phyloP scores from a whole-genome alignment of 768 basidiomycete species.

The Stropharia rugosoannulata region DNA sequence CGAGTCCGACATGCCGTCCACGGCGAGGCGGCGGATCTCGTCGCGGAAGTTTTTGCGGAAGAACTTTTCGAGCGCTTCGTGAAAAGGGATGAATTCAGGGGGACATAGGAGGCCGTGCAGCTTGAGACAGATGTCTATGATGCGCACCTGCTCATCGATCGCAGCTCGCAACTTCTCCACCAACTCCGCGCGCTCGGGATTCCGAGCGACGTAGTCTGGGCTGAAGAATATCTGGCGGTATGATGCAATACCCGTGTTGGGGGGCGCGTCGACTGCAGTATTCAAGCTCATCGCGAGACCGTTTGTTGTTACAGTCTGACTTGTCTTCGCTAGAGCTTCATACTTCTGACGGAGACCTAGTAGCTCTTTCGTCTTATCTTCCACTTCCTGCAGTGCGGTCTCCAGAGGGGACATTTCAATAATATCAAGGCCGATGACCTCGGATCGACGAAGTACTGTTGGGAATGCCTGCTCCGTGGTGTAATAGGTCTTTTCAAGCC shows the following conservation, averaged over 20 bases:
- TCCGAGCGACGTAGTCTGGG: slow-evolving; percentile 60
- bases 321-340: slow-evolving; percentile 74
- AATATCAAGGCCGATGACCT: slow-evolving; percentile 69
- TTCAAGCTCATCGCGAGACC: slow-evolving; percentile 86
- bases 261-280: slow-evolving; percentile 78
- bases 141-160: slow-evolving; percentile 84
- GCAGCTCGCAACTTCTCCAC: slow-evolving; percentile 71
- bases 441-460: slow-evolving; percentile 86
- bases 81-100: slow-evolving; percentile 89
- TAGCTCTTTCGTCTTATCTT: slow-evolving; percentile 78
- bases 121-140: slow-evolving; percentile 81
- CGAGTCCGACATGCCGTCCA: slow-evolving; percentile 55
- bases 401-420: slow-evolving; percentile 86
- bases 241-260: slow-evolving; percentile 72
- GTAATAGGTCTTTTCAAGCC: slow-evolving; percentile 88
- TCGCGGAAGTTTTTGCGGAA: slow-evolving; percentile 85
- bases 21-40: slow-evolving; percentile 70
- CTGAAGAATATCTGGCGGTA: slow-evolving; percentile 80
- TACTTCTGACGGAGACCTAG: slow-evolving; percentile 67
- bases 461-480: slow-evolving; percentile 90
- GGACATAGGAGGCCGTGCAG: slow-evolving; percentile 83
- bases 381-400: slow-evolving; percentile 79
- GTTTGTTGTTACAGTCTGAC: slow-evolving; percentile 73
- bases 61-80: slow-evolving; percentile 83
- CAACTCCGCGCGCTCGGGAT: slow-evolving; percentile 69